Evolutionary conservation across 2,329 filamentous ascomycete species (phyloP).

Genomic region (Byssoonygena ceratinophila): DNA sequence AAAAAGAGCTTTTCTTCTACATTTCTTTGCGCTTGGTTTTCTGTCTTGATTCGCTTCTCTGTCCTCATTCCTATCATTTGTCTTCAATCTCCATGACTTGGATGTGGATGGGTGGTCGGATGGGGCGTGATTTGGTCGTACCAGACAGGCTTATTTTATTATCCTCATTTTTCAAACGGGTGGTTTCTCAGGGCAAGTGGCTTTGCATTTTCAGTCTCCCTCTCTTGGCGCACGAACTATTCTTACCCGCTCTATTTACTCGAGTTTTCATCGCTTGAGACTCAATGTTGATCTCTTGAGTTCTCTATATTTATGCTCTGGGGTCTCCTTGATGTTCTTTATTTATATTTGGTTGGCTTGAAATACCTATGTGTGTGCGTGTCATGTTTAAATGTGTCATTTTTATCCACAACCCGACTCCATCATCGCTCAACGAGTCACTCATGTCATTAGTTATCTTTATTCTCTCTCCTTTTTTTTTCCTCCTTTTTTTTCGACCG

Average conservation of each 20-base stretch:
- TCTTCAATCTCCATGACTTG: not conserved
- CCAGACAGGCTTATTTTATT: not conserved
- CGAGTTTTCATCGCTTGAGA: not conserved
- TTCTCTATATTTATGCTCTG: not conserved
- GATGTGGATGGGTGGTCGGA: not conserved
- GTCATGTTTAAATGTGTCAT: not conserved
- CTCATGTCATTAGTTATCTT: not conserved
- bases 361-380: not conserved
- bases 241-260: not conserved
- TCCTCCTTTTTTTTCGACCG: no score
- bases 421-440: not conserved
- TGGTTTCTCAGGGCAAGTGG: not conserved
- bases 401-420: not conserved
- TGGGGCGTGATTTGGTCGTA: not conserved
- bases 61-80: slow-evolving; percentile 1
- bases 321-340: not conserved
- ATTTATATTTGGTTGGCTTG: not conserved
- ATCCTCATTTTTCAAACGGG: not conserved
- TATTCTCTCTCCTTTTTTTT: not conserved
- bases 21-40: slow-evolving; percentile 10
- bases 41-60: slow-evolving; percentile 11
- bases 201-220: not conserved
- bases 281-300: not conserved
- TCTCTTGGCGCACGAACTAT: not conserved
- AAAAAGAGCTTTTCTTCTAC: slow-evolving; percentile 11